These are phyloP conservation scores for Odontarrhena argentea DNA, from an alignment of 345 rosid genomes.

Conservation along the genomic window DNA sequence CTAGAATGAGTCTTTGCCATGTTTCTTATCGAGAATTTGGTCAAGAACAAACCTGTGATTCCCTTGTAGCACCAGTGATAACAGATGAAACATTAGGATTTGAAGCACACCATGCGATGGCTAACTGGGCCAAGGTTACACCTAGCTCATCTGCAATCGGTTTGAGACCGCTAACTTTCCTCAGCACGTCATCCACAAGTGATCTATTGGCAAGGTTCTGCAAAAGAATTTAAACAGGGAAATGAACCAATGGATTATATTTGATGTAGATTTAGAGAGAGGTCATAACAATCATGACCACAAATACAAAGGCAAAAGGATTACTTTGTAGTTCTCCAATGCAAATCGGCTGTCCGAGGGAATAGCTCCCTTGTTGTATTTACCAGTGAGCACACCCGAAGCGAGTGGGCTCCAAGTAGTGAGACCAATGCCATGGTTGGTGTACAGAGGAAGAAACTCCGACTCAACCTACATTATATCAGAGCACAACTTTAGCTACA, in stretches of 20 bases:
- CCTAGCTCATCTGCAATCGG: slow-evolving; percentile 99
- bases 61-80: slow-evolving; percentile 95
- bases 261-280: slow-evolving; percentile 17
- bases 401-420: slow-evolving; percentile 99
- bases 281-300: neutral
- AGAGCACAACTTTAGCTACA: neutral
- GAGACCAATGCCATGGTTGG: slow-evolving; percentile 86
- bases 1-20: neutral
- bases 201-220: slow-evolving; percentile 94
- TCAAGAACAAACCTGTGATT: slow-evolving; percentile 70
- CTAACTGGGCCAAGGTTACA: slow-evolving; percentile 89
- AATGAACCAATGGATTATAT: slow-evolving; percentile 17
- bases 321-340: slow-evolving; percentile 89
- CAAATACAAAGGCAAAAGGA: neutral
- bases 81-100: slow-evolving; percentile 96
- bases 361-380: slow-evolving; percentile 80
- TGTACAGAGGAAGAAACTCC: slow-evolving; percentile 83
- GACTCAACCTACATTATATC: slow-evolving; percentile 67
- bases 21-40: neutral
- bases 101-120: slow-evolving; percentile 98
- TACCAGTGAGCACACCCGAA: slow-evolving; percentile 97
- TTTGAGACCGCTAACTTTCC: slow-evolving; percentile 87
- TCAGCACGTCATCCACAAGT: slow-evolving; percentile 88
- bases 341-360: slow-evolving; percentile 95
- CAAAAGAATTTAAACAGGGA: slow-evolving; percentile 9